These are phyloP conservation scores for Houttuynia cordata DNA, from an alignment of 164 flowering plant genomes.

Conservation along the genomic window DNA sequence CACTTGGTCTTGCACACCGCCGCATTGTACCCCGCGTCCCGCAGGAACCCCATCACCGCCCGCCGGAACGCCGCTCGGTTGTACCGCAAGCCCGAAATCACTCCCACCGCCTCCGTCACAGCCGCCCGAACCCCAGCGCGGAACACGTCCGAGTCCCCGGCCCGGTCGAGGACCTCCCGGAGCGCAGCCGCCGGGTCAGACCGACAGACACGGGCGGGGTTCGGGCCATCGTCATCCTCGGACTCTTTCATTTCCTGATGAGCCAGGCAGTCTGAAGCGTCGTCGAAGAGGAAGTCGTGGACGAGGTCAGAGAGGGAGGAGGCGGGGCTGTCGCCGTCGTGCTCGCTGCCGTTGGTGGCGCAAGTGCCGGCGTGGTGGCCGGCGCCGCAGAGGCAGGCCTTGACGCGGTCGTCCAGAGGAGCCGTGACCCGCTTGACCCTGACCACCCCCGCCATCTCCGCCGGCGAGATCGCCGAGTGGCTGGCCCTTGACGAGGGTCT, in stretches of 20 bases:
- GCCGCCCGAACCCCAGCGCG: conserved; percentile 15
- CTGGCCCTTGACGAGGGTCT: neutral
- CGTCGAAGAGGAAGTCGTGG: conserved; percentile 31
- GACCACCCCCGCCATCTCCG: neutral
- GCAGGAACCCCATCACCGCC: conserved; percentile 38
- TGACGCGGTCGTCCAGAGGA: conserved; percentile 41
- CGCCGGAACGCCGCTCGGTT: conserved; percentile 22
- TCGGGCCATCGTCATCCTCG: neutral
- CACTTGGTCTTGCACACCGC: conserved; percentile 77
- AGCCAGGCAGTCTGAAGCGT: neutral
- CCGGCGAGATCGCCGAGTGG: neutral
- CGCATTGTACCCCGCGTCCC: conserved; percentile 59
- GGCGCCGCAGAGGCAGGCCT: conserved; percentile 35
- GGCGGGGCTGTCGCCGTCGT: conserved; percentile 42
- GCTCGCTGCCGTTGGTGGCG: conserved; percentile 37
- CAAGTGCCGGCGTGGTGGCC: conserved; percentile 7
- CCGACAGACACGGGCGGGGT: neutral
- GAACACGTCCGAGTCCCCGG: conserved; percentile 18
- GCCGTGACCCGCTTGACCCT: conserved; percentile 29
- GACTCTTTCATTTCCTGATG: neutral
- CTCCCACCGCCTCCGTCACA: conserved; percentile 33
- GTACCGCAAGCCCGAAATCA: conserved; percentile 10
- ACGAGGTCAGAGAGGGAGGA: conserved; percentile 52
- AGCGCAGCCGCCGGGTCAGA: conserved; percentile 1
- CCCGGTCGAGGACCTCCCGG: conserved; percentile 1